phyloP scores from a whole-genome alignment of 2,329 filamentous ascomycete species.

The Trichoderma polysporum region DNA sequence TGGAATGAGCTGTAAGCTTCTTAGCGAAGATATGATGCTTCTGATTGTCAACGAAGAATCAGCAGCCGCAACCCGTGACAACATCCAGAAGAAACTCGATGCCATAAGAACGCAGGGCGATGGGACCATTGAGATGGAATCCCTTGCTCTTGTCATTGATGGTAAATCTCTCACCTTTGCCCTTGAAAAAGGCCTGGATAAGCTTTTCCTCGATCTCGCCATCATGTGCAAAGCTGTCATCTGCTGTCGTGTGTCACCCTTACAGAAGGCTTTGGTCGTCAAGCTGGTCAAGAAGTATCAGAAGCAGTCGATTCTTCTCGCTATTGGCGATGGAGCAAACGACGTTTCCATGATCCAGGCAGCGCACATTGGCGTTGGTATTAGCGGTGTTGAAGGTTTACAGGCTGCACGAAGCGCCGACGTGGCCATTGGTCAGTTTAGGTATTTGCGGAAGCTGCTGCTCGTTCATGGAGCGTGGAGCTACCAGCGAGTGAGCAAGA shows the following conservation, averaged over 20 bases:
- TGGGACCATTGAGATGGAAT: slow-evolving; percentile 75
- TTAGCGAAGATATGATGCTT: slow-evolving; percentile 98
- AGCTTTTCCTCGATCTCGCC: slow-evolving; percentile 87
- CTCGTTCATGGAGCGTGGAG: slow-evolving; percentile 97
- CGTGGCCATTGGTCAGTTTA: slow-evolving; percentile 93
- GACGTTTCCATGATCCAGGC: slow-evolving; percentile 99
- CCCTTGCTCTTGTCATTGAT: slow-evolving; percentile 89
- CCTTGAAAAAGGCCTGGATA: slow-evolving; percentile 90
- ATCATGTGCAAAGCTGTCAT: slow-evolving; percentile 98
- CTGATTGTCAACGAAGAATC: slow-evolving; percentile 93
- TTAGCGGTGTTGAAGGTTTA: slow-evolving; percentile 93
- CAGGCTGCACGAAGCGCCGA: slow-evolving; percentile 95
- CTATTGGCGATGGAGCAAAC: slow-evolving; percentile 96
- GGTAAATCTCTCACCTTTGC: slow-evolving; percentile 93
- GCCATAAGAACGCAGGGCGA: slow-evolving; percentile 83
- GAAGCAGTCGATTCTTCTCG: slow-evolving; percentile 85
- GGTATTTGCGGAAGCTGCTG: slow-evolving; percentile 88
- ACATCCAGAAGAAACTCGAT: slow-evolving; percentile 88
- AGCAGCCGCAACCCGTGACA: slow-evolving; percentile 76
- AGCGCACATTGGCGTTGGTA: slow-evolving; percentile 95
- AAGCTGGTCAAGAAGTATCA: slow-evolving; percentile 95
- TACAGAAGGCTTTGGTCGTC: slow-evolving; percentile 96
- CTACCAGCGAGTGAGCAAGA: slow-evolving; percentile 94
- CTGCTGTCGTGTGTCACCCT: slow-evolving; percentile 92
- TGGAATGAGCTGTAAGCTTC: slow-evolving; percentile 98